Conservation (phyloP, 805 yeast species). For the Blastobotrys parvus region DNA sequence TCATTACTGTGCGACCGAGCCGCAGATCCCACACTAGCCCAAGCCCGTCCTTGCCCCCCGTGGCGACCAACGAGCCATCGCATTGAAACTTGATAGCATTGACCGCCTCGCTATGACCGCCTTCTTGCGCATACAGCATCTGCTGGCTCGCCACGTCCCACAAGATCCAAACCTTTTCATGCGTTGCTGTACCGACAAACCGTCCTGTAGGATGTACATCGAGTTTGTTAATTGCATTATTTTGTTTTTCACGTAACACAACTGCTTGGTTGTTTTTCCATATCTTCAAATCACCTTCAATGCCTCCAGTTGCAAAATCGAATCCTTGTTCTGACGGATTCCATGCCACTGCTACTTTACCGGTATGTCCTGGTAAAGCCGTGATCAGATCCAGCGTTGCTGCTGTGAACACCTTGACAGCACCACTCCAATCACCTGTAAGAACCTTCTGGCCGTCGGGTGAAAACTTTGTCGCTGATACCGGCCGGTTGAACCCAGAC, state of each 20-base stretch:
- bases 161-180: constrained; percentile 78
- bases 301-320: constrained; percentile 38
- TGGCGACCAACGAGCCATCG: constrained; percentile 69
- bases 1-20: constrained; percentile 55
- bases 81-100: constrained; percentile 53
- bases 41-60: constrained; percentile 72
- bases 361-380: constrained; percentile 40
- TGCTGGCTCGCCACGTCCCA: constrained; percentile 58
- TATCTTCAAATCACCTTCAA: constrained; percentile 35
- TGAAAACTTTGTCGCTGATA: constrained; percentile 48
- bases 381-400: constrained; percentile 29
- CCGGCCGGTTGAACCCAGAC: constrained; percentile 58
- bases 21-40: constrained; percentile 81
- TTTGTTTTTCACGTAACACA: constrained; percentile 36
- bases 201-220: constrained; percentile 58
- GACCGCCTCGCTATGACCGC: constrained; percentile 74
- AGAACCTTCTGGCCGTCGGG: constrained; percentile 37
- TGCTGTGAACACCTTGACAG: constrained; percentile 41
- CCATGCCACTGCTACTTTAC: constrained; percentile 69
- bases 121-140: constrained; percentile 67
- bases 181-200: constrained; percentile 62
- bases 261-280: constrained; percentile 26
- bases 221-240: constrained; percentile 48
- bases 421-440: constrained; percentile 82
- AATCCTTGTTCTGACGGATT: constrained; percentile 23